Evolutionary conservation across 2,329 filamentous ascomycete genomes (phyloP).

Genomic region (Paecilomyces formosus): DNA sequence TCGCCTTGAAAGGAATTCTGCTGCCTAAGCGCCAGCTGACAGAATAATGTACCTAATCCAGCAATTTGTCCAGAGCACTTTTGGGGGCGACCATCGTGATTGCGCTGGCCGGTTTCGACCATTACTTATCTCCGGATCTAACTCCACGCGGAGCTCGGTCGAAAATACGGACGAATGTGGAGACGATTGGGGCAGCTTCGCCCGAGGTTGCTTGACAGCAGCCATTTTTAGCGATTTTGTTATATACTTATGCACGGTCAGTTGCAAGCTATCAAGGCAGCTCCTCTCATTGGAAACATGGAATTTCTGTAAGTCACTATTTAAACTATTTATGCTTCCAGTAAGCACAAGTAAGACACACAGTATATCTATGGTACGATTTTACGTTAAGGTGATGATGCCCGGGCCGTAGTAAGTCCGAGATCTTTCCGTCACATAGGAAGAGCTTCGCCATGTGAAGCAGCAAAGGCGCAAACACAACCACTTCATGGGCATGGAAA

Average conservation of each 20-base stretch:
- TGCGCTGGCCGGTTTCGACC: not conserved
- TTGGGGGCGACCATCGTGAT: not conserved
- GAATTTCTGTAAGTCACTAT: not conserved
- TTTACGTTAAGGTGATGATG: not conserved
- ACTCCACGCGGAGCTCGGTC: not conserved
- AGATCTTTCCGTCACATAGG: slow-evolving; percentile 12
- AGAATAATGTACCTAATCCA: not conserved
- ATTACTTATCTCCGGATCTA: not conserved
- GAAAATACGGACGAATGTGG: not conserved
- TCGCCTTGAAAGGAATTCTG: not conserved
- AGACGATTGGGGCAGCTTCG: not conserved
- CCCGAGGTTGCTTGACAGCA: not conserved
- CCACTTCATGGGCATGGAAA: slow-evolving; percentile 26
- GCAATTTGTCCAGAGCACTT: not conserved
- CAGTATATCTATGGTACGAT: not conserved
- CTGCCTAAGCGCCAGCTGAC: not conserved
- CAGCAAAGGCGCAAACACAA: not conserved
- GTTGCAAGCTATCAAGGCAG: too few species aligned
- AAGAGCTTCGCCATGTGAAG: not conserved
- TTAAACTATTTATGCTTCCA: not conserved
- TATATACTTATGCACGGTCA: not conserved
- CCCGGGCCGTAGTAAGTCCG: slow-evolving; percentile 26
- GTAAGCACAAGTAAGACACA: not conserved
- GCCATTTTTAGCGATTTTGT: not conserved
- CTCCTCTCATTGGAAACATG: too few species aligned